Evolutionary conservation across 768 basidiomycete genomes (phyloP), one percentile per base, ranked within the genome.

Genomic region (Leccinum sublutescens): DNA sequence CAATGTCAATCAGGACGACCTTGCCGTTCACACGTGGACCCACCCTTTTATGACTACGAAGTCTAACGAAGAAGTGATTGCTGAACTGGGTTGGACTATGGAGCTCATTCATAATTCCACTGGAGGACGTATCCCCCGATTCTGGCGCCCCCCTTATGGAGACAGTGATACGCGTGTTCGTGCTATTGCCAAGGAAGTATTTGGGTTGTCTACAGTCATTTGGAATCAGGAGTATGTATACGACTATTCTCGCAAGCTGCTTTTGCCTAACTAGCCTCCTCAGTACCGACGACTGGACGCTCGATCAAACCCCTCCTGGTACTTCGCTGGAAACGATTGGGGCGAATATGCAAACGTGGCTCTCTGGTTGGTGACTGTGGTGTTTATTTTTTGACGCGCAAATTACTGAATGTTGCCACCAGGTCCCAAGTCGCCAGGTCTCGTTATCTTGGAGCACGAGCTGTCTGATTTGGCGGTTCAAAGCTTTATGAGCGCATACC

Each of bases 141-240:
- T 80, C 78, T 97, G 94, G 94, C 77, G 93, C n/a, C 92, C 92
- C 2, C 93, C 93, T 8, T 93, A 84, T 68, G 92, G 91, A 34
- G 90, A 95, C 71, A 82, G 82, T 49, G 95, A 98, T 68, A 83
- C 81, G 72, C 84, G 95, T 51, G 91, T 96, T 33, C 79, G 84
- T 38, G 86, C 93, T 4, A 91, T 98, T 66, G 95, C 95, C 25
- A 79, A 82, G 68, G 86, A 92, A 69, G 87, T 95, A 33, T 95
- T 97, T 69, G 93, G 91, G 25, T 73, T 98, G 62, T 80, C 80
- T 21, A 89, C 91, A n/a, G 82, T 95, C 56, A 75, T 92, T 64
- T 98, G 95, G 95, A 95, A 96, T 74, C 83, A 86, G 59, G 95
- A 95, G 89, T 91, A 75, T 7, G 2, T 51, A 21, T 62, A 23